Conservation (phyloP, 78 protist species). For the Chrysochromulina tobinii region DNA sequence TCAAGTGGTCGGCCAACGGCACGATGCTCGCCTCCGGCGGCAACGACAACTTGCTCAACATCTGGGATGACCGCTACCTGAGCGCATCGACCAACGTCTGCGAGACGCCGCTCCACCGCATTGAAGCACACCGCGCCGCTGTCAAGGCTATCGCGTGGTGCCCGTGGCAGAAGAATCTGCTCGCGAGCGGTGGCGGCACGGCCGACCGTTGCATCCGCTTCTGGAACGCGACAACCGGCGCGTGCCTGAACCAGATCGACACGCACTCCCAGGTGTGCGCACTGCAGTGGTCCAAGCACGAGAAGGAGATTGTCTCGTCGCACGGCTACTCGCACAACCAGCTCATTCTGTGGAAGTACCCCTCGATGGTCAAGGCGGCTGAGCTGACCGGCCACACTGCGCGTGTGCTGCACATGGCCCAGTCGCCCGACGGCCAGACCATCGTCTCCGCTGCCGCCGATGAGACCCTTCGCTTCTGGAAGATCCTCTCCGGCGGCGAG, state of each 20-base stretch:
- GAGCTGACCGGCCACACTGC: constrained; percentile 94
- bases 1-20: constrained; percentile 37
- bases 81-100: background rate
- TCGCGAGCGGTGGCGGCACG: constrained; percentile 99
- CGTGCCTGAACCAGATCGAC: constrained; percentile 72
- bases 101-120: background rate
- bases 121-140: constrained; percentile 76
- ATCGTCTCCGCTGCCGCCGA: constrained; percentile 94
- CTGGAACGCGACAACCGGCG: constrained; percentile 95
- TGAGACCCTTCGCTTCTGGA: constrained; percentile 97
- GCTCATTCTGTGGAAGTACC: constrained; percentile 95
- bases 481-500: constrained; percentile 56
- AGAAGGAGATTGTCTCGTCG: constrained; percentile 86
- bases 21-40: constrained; percentile 96
- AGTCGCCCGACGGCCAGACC: constrained; percentile 92
- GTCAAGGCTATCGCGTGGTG: constrained; percentile 99
- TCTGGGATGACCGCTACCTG: constrained; percentile 74
- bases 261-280: constrained; percentile 77
- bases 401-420: constrained; percentile 94
- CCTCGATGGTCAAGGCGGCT: constrained; percentile 84
- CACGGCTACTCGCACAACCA: constrained; percentile 87
- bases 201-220: constrained; percentile 95
- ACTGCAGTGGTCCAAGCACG: constrained; percentile 80
- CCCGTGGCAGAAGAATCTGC: constrained; percentile 86
- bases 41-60: constrained; percentile 93